Evolutionary conservation across 2,329 filamentous ascomycete genomes (phyloP), one percentile per base, ranked within the genome.

Genomic region (Pseudogymnoascus sp.): DNA sequence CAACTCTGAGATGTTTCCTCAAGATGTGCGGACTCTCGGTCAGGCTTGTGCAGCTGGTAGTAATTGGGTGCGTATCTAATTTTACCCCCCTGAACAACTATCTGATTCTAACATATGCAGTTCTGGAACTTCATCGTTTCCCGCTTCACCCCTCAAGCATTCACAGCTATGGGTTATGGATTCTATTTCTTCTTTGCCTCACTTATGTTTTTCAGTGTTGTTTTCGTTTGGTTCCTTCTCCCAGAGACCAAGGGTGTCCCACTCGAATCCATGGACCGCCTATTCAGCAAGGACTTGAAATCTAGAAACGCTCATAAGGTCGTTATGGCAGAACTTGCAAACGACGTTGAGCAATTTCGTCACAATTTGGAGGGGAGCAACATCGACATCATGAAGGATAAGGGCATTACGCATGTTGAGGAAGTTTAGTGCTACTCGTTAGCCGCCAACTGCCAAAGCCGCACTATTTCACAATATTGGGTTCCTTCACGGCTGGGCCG

Each of bases 1-100:
- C 71, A 90, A 90, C 78, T 81, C 81, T 0, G 88, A 92, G 74
- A 91, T 92, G 79, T 92, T 91, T 74, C 84, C 88, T 70, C 83
- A 85, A 67, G 88, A 87, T 75, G 85, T 85, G 14, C 81, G 87
- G 62, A 84, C 85, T 0, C 80, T 92, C 0, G 89, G 88, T 1
- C 89, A 92, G 72, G 88, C 89, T 8, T 88, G 82, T 39, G 89
- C 89, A 0, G 84, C 88, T 0, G 85, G 85, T 2, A 88, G 83
- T 75, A 90, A 91, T 75, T 91, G 88, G 88, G 51, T 81, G 88
- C 70, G 51, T 57, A 10, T 57, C n/a, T 57, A 19, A 34, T 6
- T 34, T 57, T 34, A 1, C 28, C 34, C 28, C n/a, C 51, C 14
- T 19, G 16, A 10, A 13, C 51, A 57, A 34, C n/a, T 34, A 31